Base-by-base conservation (phyloP, 306 rosid genomes). In the Quercus aquifolioides region DNA sequence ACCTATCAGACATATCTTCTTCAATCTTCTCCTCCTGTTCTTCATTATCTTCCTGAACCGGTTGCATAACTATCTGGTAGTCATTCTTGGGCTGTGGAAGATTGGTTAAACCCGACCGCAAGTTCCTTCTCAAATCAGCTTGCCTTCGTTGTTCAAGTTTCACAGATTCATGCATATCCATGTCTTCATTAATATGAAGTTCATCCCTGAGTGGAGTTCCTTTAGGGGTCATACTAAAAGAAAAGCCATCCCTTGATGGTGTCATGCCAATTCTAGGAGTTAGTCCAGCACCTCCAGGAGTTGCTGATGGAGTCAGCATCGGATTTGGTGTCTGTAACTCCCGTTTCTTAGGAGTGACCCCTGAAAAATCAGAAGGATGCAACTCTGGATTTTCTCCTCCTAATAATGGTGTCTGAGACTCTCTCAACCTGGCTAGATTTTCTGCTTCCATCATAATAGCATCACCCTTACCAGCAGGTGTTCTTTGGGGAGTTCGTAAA, bases 371-470 rank as follows among this genome's bases (percentile, higher is more conserved):
- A 18, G 98, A 92, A 75, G 97, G 98, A 81, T 94, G 96, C 84
- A 94, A 85, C 82, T 94, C 97, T 5, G 97, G 98, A 78, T 94
- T 94, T 19, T 92, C 94, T 83, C 98, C 98, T 83, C 98, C 98
- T 71, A 94, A 84, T 68, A 94, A 84, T 55, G 98, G 98, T 77
- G 98, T 94, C 75, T 92, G 98, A 85, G 98, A 94, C 81, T 94
- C 94, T 83, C 98, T 94, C 87, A 94, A 81, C 91, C 97, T 88
- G 41, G 98, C 98, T 77, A 94, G 84, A 81, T 94, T 94, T 82
- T 92, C 96, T 71, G 98, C 98, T 82, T 94, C 98, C 97, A 94
- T 92, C 98, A 92, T 90, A 77, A 94, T 89, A 73, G 94, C 92
- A 69, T 94, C 98, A 56, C 98, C 97, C 88, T 94, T 94, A 78